phyloP scores from a whole-genome alignment of 352 stramenopile genomes.

The Pythium angustatum region DNA sequence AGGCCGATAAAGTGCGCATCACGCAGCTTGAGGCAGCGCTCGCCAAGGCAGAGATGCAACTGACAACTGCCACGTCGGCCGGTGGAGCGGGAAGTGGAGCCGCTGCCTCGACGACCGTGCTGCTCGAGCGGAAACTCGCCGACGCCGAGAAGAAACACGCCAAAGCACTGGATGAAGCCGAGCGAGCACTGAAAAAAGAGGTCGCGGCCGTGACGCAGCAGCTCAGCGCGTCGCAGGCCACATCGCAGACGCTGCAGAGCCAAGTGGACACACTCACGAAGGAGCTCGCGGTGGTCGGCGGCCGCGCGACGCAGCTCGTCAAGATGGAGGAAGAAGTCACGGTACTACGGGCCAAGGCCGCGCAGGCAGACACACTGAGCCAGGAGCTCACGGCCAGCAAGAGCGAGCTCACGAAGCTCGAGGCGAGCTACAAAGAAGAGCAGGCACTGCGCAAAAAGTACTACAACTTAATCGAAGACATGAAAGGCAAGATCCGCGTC shows the following conservation, averaged over 20 bases:
- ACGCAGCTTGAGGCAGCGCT: constrained; percentile 72
- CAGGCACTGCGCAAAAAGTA: constrained; percentile 93
- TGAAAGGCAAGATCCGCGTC: constrained; percentile 95
- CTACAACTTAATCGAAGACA: constrained; percentile 96
- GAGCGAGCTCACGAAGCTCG: constrained; percentile 48
- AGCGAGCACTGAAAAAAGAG: constrained; percentile 57
- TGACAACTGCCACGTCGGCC: constrained; percentile 1
- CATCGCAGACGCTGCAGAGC: constrained; percentile 45
- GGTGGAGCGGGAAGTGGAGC: constrained; percentile 19
- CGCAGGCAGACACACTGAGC: constrained; percentile 48
- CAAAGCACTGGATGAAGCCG: constrained; percentile 61
- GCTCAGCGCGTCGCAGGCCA: constrained; percentile 47
- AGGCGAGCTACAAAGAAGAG: constrained; percentile 86
- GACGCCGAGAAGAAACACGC: constrained; percentile 85
- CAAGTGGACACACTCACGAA: constrained; percentile 49
- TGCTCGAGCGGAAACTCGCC: constrained; percentile 62
- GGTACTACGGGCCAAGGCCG: constrained; percentile 49
- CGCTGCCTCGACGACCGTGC: constrained; percentile 26
- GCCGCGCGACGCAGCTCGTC: constrained; percentile 50
- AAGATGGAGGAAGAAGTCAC: constrained; percentile 68
- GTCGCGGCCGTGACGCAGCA: constrained; percentile 48
- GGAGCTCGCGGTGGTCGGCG: constrained; percentile 46
- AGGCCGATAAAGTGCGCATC: constrained; percentile 73
- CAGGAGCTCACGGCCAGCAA: constrained; percentile 43
- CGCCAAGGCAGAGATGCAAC: constrained; percentile 50